Conservation (phyloP, 2,329 filamentous ascomycete species). For the Penicillium brasilianum region DNA sequence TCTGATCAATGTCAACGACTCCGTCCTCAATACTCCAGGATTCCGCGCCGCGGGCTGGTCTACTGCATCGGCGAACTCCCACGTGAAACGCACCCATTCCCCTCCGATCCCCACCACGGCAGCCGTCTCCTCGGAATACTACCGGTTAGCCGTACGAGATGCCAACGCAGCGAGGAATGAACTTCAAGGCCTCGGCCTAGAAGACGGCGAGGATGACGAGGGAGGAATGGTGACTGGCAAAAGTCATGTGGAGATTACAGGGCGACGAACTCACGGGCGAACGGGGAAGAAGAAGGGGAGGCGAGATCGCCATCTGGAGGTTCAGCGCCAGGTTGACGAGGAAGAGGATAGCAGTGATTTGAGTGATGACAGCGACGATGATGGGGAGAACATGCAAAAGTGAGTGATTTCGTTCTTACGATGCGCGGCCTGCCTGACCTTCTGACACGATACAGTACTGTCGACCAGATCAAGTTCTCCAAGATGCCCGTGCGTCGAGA, state of each 20-base stretch:
- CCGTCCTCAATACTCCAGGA: constrained; percentile 66
- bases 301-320: constrained; percentile 51
- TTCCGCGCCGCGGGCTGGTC: constrained; percentile 69
- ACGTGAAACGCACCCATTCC: constrained; percentile 68
- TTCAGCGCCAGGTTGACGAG: constrained; percentile 59
- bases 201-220: constrained; percentile 65
- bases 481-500: constrained; percentile 86
- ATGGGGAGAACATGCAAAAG: constrained; percentile 54
- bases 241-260: constrained; percentile 61
- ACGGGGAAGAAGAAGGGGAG: constrained; percentile 39
- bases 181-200: constrained; percentile 39
- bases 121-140: constrained; percentile 66
- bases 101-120: constrained; percentile 66
- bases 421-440: constrained; percentile 2
- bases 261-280: constrained; percentile 46
- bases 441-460: constrained; percentile 59
- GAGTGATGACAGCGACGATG: constrained; percentile 70
- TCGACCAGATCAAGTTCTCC: constrained; percentile 91
- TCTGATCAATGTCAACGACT: constrained; percentile 67
- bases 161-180: constrained; percentile 37
- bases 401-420: constrained; percentile 23
- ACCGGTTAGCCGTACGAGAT: constrained; percentile 54
- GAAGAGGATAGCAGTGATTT: constrained; percentile 70
- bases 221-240: constrained; percentile 67
- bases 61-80: constrained; percentile 41